These are phyloP conservation scores for Pyrenopolyporus hunteri DNA, from an alignment of 495 filamentous ascomycete genomes.

Conservation along the genomic window DNA sequence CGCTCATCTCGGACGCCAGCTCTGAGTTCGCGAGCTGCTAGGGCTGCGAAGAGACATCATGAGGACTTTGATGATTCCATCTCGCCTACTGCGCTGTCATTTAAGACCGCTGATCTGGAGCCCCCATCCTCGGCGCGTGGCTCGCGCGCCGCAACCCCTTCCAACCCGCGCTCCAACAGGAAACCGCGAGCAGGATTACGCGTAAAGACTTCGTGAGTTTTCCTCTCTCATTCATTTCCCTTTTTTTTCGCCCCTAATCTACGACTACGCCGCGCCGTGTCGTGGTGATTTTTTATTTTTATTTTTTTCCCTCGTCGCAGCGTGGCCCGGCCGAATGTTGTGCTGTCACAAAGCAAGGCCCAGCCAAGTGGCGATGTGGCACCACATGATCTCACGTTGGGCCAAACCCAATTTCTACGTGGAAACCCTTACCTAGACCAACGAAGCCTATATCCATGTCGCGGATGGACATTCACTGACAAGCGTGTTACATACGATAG, in stretches of 20 bases:
- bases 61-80: conserved; percentile 54
- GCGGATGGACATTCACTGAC: conserved; percentile 25
- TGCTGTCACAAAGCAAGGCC: conserved; percentile 43
- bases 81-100: conserved; percentile 53
- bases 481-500: conserved; percentile 38
- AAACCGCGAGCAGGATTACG: conserved; percentile 62
- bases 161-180: conserved; percentile 57
- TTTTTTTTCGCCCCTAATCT: not conserved
- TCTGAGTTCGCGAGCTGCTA: conserved; percentile 39
- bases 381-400: conserved; percentile 43
- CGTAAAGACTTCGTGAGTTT: conserved; percentile 73
- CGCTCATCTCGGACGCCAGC: conserved; percentile 40
- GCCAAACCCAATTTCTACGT: conserved; percentile 32
- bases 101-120: conserved; percentile 44
- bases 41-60: conserved; percentile 52
- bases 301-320: conserved; percentile 16
- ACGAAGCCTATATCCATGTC: conserved; percentile 2
- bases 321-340: conserved; percentile 28
- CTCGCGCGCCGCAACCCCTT: conserved; percentile 64
- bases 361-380: conserved; percentile 47
- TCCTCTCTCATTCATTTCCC: conserved; percentile 3
- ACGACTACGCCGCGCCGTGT: conserved; percentile 3
- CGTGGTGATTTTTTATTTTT: conserved; percentile 10
- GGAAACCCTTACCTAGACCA: conserved; percentile 15
- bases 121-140: conserved; percentile 52